phyloP scores from a whole-genome alignment of 2,329 filamentous ascomycete species.

The Drechslera avenae region DNA sequence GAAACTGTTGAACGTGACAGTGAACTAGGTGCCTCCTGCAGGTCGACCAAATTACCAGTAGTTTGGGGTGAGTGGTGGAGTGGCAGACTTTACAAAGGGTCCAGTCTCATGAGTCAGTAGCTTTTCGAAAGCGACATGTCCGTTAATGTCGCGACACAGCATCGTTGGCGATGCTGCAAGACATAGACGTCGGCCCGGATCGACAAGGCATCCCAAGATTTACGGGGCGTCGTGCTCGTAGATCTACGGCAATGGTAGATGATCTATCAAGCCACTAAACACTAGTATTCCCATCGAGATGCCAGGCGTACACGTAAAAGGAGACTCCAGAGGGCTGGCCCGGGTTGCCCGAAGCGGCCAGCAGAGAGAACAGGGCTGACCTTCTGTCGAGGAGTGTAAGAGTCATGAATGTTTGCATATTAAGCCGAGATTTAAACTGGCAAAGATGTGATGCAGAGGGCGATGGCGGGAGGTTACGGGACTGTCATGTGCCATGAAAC shows the following conservation, averaged over 20 bases:
- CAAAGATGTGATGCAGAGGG: constrained; percentile 8
- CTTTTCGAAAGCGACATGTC: constrained; percentile 4
- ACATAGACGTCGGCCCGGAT: constrained; percentile 7
- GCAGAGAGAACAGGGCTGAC: constrained; percentile 11
- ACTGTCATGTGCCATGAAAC: constrained; percentile 7
- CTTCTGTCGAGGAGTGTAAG: constrained; percentile 18
- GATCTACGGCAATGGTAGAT: constrained; percentile 24
- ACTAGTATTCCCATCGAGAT: constrained; percentile 17
- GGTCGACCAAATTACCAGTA: constrained; percentile 8
- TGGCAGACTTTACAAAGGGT: not conserved
- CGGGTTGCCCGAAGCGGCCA: constrained; percentile 16
- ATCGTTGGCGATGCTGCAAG: not conserved
- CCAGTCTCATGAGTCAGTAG: constrained; percentile 9
- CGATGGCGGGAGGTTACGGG: constrained; percentile 3
- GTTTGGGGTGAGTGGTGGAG: constrained; percentile 3
- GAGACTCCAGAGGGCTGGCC: constrained; percentile 18
- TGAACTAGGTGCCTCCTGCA: constrained; percentile 2
- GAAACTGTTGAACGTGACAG: constrained; percentile 22
- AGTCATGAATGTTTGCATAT: not conserved
- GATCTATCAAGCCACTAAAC: constrained; percentile 23
- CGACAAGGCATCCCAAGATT: constrained; percentile 11
- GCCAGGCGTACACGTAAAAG: constrained; percentile 17
- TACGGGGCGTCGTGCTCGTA: constrained; percentile 16
- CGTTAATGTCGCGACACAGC: constrained; percentile 1
- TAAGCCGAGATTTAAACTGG: constrained; percentile 2